Evolutionary conservation across 176 grass and related monocot species (phyloP), one percentile per base, ranked within the genome.

Genomic region (Bonia amplexicaulis): DNA sequence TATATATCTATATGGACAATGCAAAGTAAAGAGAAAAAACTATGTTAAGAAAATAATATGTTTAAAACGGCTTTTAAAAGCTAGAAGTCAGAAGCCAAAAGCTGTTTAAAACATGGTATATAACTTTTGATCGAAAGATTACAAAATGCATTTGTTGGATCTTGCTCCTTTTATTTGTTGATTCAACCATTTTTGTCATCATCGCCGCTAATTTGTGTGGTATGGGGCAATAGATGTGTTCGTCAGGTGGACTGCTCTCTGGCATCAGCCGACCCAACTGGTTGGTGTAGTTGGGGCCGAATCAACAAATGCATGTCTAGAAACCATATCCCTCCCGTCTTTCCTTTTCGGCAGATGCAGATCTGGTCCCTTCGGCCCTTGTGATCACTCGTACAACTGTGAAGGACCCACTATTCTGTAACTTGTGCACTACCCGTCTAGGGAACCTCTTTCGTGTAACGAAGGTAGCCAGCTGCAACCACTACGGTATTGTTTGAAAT

Each of bases 341-440:
- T 80, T 84, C 89, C 66, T 75, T 87, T 80, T 91, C 85, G 89
- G 85, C 80, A 80, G 85, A 91, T 84, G 80, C 89, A 84, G 89
- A 91, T 91, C 85, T 91, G 89, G 89, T 91, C 85, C 81, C 89
- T 84, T 80, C 44, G 81, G 80, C 76, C 85, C 85, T 87, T 91
- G 81, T 84, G 75, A 84, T 82, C 85, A 80, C 81, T 26, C 20
- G 80, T 79, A 87, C 85, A 84, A 91, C 85, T 84, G 80, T 87
- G 81, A 79, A 76, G 85, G 89, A 25, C 27, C 89, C 89, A 71
- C 81, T 16, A 20, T 76, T 87, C 53, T 91, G 79, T 87, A 87
- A 63, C 52, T 55, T 91, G 89, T 87, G 75, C 89, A 84, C 81
- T 87, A 61, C 83, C 75, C 86, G 71, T 86, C 78, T 77, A 37